phyloP scores from a whole-genome alignment of 2,329 filamentous ascomycete genomes.

The Aspergillus nomiae region DNA sequence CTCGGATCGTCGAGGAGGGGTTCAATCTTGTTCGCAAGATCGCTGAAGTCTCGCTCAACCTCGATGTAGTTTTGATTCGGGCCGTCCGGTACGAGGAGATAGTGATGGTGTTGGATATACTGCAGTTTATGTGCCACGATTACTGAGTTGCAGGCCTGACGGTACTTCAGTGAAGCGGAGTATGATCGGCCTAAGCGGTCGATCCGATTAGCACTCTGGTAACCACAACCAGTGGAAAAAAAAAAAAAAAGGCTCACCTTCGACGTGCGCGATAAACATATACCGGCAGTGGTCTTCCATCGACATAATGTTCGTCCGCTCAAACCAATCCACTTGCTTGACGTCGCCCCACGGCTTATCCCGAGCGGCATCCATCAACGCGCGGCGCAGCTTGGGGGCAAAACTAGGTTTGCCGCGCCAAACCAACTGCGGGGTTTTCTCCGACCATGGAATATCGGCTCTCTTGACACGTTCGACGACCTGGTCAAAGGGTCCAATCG shows the following conservation, averaged over 20 bases:
- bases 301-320: constrained; percentile 45
- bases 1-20: constrained; percentile 38
- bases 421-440: constrained; percentile 47
- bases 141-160: constrained; percentile 51
- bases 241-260: constrained; percentile 39
- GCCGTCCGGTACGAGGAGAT: constrained; percentile 44
- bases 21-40: constrained; percentile 46
- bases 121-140: constrained; percentile 49
- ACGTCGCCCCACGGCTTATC: constrained; percentile 52
- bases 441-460: constrained; percentile 32
- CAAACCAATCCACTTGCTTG: constrained; percentile 42
- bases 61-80: constrained; percentile 50
- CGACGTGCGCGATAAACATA: constrained; percentile 56
- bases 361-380: constrained; percentile 41
- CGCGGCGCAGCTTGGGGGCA: constrained; percentile 43
- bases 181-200: constrained; percentile 39
- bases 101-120: constrained; percentile 51
- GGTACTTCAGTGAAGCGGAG: constrained; percentile 53
- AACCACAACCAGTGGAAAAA: neutral
- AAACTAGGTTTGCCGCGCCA: constrained; percentile 53
- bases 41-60: constrained; percentile 56
- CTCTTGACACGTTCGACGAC: constrained; percentile 36
- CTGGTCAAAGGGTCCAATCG: constrained; percentile 39
- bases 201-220: neutral
- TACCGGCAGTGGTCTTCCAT: constrained; percentile 58